These are phyloP conservation scores for Neltuma alba DNA, from an alignment of 306 rosid genomes.

Conservation along the genomic window DNA sequence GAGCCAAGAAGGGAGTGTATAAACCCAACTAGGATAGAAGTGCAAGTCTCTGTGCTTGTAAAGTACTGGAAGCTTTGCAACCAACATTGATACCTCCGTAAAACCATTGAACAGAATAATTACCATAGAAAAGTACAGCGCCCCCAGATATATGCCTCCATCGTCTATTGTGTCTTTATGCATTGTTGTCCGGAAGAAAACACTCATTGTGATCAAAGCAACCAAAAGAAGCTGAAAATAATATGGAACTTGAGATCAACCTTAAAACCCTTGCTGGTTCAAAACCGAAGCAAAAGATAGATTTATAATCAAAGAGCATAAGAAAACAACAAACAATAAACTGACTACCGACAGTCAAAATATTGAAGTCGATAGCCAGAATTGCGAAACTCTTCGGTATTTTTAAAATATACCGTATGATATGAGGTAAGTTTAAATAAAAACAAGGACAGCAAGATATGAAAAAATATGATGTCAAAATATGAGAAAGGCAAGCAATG, in stretches of 20 bases:
- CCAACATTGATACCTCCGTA: conserved; percentile 96
- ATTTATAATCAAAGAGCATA: not conserved
- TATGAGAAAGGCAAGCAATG: conserved; percentile 1
- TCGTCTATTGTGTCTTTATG: conserved; percentile 82
- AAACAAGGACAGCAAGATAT: not conserved
- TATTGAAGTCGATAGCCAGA: not conserved
- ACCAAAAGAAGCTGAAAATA: conserved; percentile 82
- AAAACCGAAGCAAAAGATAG: not conserved
- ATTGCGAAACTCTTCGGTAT: not conserved
- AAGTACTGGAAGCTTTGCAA: conserved; percentile 93
- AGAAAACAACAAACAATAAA: not conserved
- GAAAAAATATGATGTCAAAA: too few species aligned
- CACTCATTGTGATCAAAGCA: conserved; percentile 95
- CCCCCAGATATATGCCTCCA: conserved; percentile 88
- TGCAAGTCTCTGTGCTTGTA: conserved; percentile 99
- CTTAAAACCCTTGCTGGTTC: conserved; percentile 13
- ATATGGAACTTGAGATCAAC: not conserved
- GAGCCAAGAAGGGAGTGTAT: conserved; percentile 91
- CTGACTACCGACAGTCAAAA: not conserved
- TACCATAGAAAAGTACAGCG: conserved; percentile 95
- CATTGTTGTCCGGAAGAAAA: conserved; percentile 95
- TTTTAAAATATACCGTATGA: not conserved
- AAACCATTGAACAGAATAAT: conserved; percentile 97
- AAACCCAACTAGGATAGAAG: conserved; percentile 97
- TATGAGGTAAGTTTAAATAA: not conserved